These are phyloP conservation scores for Pyrus pyrifolia DNA, from an alignment of 306 rosid genomes.

Conservation along the genomic window DNA sequence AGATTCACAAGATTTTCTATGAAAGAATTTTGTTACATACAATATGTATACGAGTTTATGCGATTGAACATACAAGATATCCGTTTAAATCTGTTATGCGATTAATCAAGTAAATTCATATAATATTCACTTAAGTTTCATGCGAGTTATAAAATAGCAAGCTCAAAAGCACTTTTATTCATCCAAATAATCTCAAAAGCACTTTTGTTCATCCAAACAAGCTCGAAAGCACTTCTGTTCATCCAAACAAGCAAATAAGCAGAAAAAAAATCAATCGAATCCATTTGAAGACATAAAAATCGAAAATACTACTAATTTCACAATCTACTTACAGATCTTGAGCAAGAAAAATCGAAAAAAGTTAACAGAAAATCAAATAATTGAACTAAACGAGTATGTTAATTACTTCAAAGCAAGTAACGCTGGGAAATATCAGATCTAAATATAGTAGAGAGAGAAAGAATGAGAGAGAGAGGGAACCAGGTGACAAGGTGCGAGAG, in stretches of 20 bases:
- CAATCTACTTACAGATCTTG: not conserved
- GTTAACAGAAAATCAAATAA: not conserved
- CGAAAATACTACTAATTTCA: not conserved
- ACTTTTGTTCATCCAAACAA: not conserved
- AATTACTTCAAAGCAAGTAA: not conserved
- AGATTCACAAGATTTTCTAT: too few species aligned
- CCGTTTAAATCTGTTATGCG: not conserved
- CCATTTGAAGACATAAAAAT: not conserved
- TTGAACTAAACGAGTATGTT: not conserved
- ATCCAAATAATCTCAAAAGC: not conserved
- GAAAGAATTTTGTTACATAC: not conserved
- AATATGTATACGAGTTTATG: too few species aligned
- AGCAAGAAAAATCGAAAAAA: not conserved
- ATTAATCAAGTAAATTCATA: not conserved
- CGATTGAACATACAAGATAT: too few species aligned
- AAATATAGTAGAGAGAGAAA: not conserved
- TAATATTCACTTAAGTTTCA: not conserved
- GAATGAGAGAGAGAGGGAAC: not conserved
- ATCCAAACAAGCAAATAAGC: not conserved
- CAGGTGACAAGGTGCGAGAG: constrained; percentile 5
- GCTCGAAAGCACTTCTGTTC: not conserved
- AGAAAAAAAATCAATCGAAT: not conserved
- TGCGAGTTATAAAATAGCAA: not conserved
- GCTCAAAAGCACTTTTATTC: not conserved
- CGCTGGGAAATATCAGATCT: not conserved